Evolutionary conservation across 345 rosid genomes (phyloP), one percentile per base, ranked within the genome.

Genomic region (Erucastrum elatum): DNA sequence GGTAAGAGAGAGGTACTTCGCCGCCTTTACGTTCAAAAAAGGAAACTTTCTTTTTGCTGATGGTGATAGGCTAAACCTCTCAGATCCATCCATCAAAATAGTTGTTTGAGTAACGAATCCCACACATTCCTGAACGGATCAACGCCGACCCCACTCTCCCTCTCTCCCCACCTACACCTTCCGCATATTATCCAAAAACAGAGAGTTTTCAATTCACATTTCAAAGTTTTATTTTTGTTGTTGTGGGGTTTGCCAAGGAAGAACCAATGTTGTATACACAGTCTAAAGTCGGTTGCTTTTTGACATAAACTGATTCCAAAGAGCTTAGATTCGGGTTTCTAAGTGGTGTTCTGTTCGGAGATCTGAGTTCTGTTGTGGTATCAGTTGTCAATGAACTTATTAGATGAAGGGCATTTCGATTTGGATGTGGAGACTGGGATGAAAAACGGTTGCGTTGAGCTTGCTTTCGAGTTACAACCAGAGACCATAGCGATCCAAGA

Each of bases 401-500:
- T 88, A 86, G 84, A 90, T 74, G 89, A 88, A 80, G 91, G 81
- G 10, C 89, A 84, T 86, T 85, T 83, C 76, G 37, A 82, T 70
- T 78, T 29, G 78, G 89, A 86, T 73, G 85, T 90, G 46, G 86
- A 87, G 63, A 84, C 86, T 71, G 87, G 86, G 72, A 81, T 85
- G 81, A 82, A 86, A 64, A 72, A 84, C 53, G 82, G 72, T 35
- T 49, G 75, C 73, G 25, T 62, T 75, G 84, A 80, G 64, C 77
- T 80, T 72, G 85, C 82, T 26, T 79, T 86, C 41, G 87, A 87
- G 77, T 70, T 64, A 2, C 85, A 85, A 67, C 83, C 93, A 1
- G 89, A 91, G 72, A 85, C 85, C 75, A 64, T 82, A 49, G 89
- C 89, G 26, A 91, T 94, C 56, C 78, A 85, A 69, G 88, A 86